phyloP scores from a whole-genome alignment of 352 stramenopile genomes.

The Pythium volutum region DNA sequence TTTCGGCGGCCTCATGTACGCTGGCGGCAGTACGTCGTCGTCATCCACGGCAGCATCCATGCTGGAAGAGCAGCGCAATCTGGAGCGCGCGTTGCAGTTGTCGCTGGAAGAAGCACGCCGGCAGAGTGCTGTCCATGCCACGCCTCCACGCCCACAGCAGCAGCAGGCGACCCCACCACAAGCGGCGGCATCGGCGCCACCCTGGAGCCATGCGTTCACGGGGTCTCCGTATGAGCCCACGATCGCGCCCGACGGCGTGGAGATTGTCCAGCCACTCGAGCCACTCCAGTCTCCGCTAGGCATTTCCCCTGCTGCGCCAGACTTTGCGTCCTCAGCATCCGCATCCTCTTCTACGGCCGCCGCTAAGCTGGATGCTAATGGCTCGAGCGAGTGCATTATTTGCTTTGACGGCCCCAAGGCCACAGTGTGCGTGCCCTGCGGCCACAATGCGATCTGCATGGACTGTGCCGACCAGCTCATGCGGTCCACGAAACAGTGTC shows the following conservation, averaged over 20 bases:
- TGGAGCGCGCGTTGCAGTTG: constrained; percentile 53
- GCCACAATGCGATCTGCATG: constrained; percentile 87
- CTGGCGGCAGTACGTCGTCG: background rate
- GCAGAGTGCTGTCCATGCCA: background rate
- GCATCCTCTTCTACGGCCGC: background rate
- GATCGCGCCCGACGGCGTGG: constrained; percentile 64
- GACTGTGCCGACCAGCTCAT: constrained; percentile 68
- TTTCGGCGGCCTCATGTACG: constrained; percentile 37
- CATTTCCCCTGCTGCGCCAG: background rate
- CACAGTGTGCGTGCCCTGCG: constrained; percentile 79
- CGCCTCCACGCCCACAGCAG: background rate
- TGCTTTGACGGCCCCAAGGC: constrained; percentile 78
- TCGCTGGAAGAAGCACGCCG: constrained; percentile 54
- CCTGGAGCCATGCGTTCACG: constrained; percentile 20
- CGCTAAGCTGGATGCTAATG: background rate
- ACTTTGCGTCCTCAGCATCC: too few species aligned
- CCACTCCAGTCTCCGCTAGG: constrained; percentile 4
- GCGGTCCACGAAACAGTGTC: constrained; percentile 56
- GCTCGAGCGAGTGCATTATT: constrained; percentile 65
- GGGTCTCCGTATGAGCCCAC: constrained; percentile 38
- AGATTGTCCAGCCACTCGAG: constrained; percentile 64
- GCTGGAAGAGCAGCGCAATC: constrained; percentile 53
- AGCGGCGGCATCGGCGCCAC: constrained; percentile 28
- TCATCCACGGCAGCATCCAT: constrained; percentile 11
- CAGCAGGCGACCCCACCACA: background rate